A percentile compares a stretch with the other conserved stretches of the same genome.
Conservation (phyloP, 75 land plant genomes). For the Azolla pinnata region DNA sequence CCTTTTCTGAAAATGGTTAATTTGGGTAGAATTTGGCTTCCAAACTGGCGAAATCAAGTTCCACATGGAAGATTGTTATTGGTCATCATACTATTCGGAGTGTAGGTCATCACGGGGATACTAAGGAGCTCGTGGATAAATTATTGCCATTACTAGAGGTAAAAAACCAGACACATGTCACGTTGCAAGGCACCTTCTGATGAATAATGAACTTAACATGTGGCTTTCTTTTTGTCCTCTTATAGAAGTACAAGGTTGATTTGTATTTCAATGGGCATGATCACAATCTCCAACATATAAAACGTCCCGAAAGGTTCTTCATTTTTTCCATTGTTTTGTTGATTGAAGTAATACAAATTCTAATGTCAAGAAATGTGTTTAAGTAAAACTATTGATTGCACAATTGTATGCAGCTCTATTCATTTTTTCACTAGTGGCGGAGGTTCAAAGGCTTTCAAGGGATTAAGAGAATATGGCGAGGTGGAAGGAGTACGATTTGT, state of each 20-base stretch:
- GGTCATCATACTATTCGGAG: conserved; percentile 17
- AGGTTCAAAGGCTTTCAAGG: conserved; percentile 89
- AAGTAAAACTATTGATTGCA: too few species aligned
- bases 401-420: conserved; percentile 50
- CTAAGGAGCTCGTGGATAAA: conserved; percentile 5
- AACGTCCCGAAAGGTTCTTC: conserved; percentile 44
- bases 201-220: too few species aligned
- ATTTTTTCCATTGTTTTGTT: too few species aligned
- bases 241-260: conserved; percentile 55
- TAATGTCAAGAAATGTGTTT: neutral
- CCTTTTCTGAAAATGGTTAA: neutral
- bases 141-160: conserved; percentile 13
- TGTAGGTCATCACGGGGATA: conserved; percentile 13
- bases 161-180: too few species aligned
- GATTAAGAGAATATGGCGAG: conserved; percentile 18
- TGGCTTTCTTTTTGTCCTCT: neutral
- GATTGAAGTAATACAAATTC: neutral
- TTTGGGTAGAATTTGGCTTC: neutral
- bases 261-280: conserved; percentile 89
- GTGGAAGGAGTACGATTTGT: conserved; percentile 45
- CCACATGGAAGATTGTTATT: conserved; percentile 14
- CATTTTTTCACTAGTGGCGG: conserved; percentile 87
- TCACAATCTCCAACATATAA: conserved; percentile 80
- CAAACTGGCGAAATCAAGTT: too few species aligned
- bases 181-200: too few species aligned